Evolutionary conservation across 495 filamentous ascomycete genomes (phyloP).

Genomic region (Penicillium pulvis): DNA sequence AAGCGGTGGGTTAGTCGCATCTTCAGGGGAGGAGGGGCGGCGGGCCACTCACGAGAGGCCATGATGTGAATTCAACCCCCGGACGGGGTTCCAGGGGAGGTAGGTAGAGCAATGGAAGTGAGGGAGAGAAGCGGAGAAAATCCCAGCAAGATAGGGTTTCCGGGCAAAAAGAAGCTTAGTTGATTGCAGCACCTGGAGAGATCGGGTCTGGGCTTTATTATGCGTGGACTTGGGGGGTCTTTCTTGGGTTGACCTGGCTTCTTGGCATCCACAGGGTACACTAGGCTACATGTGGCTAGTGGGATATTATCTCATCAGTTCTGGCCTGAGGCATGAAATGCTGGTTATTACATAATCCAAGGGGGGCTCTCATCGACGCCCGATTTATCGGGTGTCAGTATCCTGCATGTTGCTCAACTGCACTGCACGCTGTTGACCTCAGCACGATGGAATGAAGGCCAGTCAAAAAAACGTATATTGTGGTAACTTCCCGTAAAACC

Average conservation of each 20-base stretch:
- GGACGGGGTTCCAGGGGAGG: conserved; percentile 30
- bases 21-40: conserved; percentile 37
- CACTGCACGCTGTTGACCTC: too few relatives aligned
- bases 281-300: conserved; percentile 20
- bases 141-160: neutral
- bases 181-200: conserved; percentile 8
- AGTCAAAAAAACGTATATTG: neutral
- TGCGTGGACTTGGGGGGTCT: conserved; percentile 8
- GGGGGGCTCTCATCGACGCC: neutral
- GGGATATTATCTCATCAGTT: neutral
- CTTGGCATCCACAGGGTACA: conserved; percentile 23
- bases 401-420: too few relatives aligned
- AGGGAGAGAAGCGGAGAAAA: neutral
- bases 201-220: conserved; percentile 33
- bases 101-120: conserved; percentile 22
- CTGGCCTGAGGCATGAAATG: neutral
- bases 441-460: too few relatives aligned
- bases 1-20: conserved; percentile 24
- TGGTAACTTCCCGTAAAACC: neutral
- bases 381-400: neutral
- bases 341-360: neutral
- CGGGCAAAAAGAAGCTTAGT: neutral
- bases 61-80: conserved; percentile 54
- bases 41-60: conserved; percentile 63
- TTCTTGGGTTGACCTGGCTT: conserved; percentile 33